These are phyloP conservation scores for Capillidium rhysosporum DNA, from an alignment of 371 early-diverging fungal species.

Conservation along the genomic window DNA sequence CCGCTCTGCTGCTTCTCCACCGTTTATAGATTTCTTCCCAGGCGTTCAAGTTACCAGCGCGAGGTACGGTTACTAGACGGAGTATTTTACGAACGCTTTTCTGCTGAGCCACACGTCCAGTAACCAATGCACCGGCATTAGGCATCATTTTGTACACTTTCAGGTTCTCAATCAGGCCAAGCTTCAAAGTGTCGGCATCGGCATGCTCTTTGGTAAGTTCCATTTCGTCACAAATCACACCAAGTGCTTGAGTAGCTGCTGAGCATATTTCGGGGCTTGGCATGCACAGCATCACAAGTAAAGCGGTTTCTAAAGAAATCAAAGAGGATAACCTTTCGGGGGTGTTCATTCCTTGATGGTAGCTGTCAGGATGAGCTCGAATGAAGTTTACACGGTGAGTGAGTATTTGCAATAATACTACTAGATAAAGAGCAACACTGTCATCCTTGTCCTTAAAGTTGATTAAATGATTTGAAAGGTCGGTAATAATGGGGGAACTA, in stretches of 20 bases:
- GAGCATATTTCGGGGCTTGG: conserved; percentile 50
- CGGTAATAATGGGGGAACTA: conserved; percentile 28
- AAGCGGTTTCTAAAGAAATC: conserved; percentile 52
- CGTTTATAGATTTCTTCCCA: conserved; percentile 72
- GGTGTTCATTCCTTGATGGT: conserved; percentile 26
- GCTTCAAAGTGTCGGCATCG: conserved; percentile 24
- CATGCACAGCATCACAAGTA: conserved; percentile 56
- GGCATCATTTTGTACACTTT: conserved; percentile 49
- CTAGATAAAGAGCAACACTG: conserved; percentile 24
- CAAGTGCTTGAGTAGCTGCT: conserved; percentile 35
- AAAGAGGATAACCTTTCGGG: conserved; percentile 46
- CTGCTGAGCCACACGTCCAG: conserved; percentile 52
- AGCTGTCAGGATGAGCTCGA: conserved; percentile 17
- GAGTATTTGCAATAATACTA: conserved; percentile 34
- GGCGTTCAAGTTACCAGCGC: conserved; percentile 57
- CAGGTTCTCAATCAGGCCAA: conserved; percentile 49
- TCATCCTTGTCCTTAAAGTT: conserved; percentile 30
- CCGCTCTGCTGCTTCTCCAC: conserved; percentile 42
- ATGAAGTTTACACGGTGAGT: conserved; percentile 39
- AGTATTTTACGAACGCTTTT: conserved; percentile 51
- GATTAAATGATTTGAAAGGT: conserved; percentile 26
- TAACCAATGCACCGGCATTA: conserved; percentile 28
- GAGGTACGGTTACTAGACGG: conserved; percentile 39
- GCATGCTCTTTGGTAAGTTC: conserved; percentile 31
- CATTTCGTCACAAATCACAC: conserved; percentile 36